Evolutionary conservation across 2,329 filamentous ascomycete species (phyloP).

Genomic region (Diplodia scrobiculata): DNA sequence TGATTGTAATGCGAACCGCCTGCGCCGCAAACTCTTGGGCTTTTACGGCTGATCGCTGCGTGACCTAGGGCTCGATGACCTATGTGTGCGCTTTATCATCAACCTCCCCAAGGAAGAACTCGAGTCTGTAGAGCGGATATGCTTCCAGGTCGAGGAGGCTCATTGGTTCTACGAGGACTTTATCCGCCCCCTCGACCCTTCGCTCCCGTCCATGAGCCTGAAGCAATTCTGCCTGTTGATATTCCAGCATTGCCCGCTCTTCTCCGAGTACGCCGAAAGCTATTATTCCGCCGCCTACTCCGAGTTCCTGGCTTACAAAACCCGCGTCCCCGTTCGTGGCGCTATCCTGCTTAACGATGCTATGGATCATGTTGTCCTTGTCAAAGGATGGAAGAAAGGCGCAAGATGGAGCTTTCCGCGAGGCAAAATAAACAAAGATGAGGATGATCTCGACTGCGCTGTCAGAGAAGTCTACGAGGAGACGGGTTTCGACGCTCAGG

Average conservation of each 20-base stretch:
- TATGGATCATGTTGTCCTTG: slow-evolving; percentile 93
- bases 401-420: slow-evolving; percentile 95
- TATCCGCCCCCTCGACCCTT: slow-evolving; percentile 83
- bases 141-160: slow-evolving; percentile 97
- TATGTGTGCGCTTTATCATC: slow-evolving; percentile 97
- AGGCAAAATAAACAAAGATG: slow-evolving; percentile 98
- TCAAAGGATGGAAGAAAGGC: slow-evolving; percentile 97
- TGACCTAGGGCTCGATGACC: slow-evolving; percentile 82
- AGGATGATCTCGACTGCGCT: slow-evolving; percentile 90
- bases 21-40: background rate
- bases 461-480: slow-evolving; percentile 95
- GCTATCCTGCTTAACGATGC: slow-evolving; percentile 87
- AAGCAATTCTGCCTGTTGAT: slow-evolving; percentile 85
- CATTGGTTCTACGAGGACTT: slow-evolving; percentile 99
- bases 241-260: slow-evolving; percentile 89
- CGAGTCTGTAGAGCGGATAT: slow-evolving; percentile 86
- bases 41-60: slow-evolving; percentile 18
- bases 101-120: slow-evolving; percentile 93
- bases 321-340: slow-evolving; percentile 86
- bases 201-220: slow-evolving; percentile 80
- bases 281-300: slow-evolving; percentile 83
- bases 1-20: slow-evolving; percentile 66
- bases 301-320: slow-evolving; percentile 93
- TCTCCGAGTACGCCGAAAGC: slow-evolving; percentile 76
- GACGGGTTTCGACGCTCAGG: slow-evolving; percentile 81